Conservation (phyloP, 2,329 filamentous ascomycete genomes). For the Aspergillus sp. region DNA sequence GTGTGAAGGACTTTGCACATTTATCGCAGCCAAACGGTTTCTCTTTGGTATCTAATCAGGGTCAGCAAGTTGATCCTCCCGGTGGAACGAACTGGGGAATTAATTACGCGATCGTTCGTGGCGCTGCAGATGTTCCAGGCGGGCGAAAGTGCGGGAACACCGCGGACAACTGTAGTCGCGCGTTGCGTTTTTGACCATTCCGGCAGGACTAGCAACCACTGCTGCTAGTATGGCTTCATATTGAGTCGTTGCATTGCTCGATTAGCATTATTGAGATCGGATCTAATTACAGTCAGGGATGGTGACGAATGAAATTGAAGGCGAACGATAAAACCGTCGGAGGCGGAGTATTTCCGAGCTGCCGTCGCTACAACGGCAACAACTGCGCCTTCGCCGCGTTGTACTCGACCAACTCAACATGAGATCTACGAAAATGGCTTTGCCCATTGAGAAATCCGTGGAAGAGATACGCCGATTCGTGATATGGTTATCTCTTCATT, state of each 20-base stretch:
- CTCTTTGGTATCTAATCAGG: constrained; percentile 33
- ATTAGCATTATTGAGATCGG: neutral
- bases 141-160: constrained; percentile 31
- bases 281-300: neutral
- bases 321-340: neutral
- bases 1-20: constrained; percentile 36
- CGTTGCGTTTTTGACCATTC: constrained; percentile 21
- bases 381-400: no score
- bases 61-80: constrained; percentile 4
- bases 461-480: no score
- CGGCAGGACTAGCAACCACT: neutral
- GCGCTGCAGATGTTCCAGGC: constrained; percentile 36
- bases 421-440: no score
- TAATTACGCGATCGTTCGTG: constrained; percentile 38
- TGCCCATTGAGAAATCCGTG: no score
- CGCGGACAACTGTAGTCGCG: constrained; percentile 30
- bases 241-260: neutral
- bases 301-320: neutral
- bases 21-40: constrained; percentile 31
- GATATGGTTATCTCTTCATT: no score
- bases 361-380: no score
- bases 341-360: neutral
- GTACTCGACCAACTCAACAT: no score
- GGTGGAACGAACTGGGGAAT: constrained; percentile 1
- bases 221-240: neutral